phyloP scores from a whole-genome alignment of 305 asterid species.

The Euphrasia arctica region DNA sequence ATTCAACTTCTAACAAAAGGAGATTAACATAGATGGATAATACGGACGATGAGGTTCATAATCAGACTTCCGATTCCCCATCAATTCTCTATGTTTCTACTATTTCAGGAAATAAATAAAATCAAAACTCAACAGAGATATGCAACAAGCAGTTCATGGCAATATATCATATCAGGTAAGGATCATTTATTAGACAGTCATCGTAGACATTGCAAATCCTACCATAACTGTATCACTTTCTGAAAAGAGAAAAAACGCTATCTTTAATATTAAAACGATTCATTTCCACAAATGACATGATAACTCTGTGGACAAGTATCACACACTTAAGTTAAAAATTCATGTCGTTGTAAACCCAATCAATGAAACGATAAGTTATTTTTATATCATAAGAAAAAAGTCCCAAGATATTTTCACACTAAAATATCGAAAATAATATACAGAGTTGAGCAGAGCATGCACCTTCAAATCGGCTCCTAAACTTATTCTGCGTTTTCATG shows the following conservation, averaged over 20 bases:
- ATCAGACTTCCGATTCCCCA: background rate
- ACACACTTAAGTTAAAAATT: background rate
- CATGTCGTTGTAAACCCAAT: too few relatives aligned
- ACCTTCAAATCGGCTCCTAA: constrained; percentile 6
- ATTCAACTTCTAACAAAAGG: constrained; percentile 19
- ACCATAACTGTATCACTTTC: background rate
- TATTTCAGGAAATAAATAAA: too few relatives aligned
- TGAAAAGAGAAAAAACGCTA: too few relatives aligned
- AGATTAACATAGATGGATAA: constrained; percentile 9
- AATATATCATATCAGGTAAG: background rate
- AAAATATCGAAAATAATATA: constrained; percentile 10
- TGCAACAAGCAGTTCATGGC: too few relatives aligned
- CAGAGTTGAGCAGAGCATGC: constrained; percentile 16
- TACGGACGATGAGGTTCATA: background rate
- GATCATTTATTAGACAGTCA: background rate
- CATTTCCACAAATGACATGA: background rate
- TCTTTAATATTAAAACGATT: too few relatives aligned
- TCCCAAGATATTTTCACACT: background rate
- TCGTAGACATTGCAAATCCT: background rate
- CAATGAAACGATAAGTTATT: constrained; percentile 5
- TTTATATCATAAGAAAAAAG: background rate
- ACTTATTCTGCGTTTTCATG: background rate
- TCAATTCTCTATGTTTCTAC: too few relatives aligned
- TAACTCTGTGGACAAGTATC: background rate
- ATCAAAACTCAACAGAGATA: too few relatives aligned